Evolutionary conservation across 2,329 filamentous ascomycete species (phyloP), one percentile per base, ranked within the genome.

Genomic region (Diaporthe velutina): DNA sequence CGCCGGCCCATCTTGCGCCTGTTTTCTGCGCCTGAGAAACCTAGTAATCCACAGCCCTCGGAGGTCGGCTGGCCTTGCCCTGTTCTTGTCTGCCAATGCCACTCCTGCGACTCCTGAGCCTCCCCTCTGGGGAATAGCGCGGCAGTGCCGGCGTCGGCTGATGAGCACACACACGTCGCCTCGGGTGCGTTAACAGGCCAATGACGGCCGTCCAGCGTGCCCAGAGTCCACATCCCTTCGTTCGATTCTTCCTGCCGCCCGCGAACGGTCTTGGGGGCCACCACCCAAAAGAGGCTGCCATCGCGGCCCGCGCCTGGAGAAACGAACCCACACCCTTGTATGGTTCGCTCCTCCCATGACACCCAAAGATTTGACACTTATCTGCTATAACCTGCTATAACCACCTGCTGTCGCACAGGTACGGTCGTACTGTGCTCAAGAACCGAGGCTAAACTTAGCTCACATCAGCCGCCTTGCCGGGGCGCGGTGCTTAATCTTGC

Each of bases 401-500:
- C n/a, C n/a, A n/a, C 25, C 38, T 5, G 25, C n/a, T 28, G 17
- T 12, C 13, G 4, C 30, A 33, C 60, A 66, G 40, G 2, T 22
- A 52, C 45, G 1, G 61, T 33, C 45, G 61, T 38, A 50, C 61
- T 9, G 61, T 66, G 30, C 42, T n/a, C 12, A 6, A 50, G 28
- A 50, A 5, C 61, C 28, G 61, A n/a, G 28, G 28, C 61, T 67
- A 67, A 50, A 67, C 61, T 67, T 67, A 52, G 64, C 64, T 52
- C 64, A 52, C 64, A 52, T 28, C 64, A 67, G 64, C 64, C 64
- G 64, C 45, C 30, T 52, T 4, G 13, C 64, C 64, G 64, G 22
- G 64, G 64, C 64, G 64, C 45, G 45, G 64, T 67, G 64, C 45
- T 67, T 52, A 50, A 67, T 38, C 45, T 67, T 28, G 64, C 64